phyloP scores from a whole-genome alignment of 352 stramenopile species.

The Globisporangium spiculum region DNA sequence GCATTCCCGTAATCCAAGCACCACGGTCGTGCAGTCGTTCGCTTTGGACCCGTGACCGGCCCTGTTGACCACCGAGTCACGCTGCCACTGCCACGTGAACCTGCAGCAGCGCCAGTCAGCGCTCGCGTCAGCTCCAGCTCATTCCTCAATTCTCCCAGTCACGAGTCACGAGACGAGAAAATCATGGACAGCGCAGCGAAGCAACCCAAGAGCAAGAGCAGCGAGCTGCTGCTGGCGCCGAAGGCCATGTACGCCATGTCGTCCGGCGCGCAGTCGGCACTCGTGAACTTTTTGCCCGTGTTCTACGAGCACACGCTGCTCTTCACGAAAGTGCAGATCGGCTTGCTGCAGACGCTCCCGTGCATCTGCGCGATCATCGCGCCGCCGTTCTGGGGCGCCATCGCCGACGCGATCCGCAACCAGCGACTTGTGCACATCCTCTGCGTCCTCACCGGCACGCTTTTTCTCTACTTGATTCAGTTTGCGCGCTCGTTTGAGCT shows the following conservation, averaged over 20 bases:
- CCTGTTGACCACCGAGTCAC: background rate
- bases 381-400: slow-evolving; percentile 68
- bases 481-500: slow-evolving; percentile 53
- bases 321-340: slow-evolving; percentile 78
- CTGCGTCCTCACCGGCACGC: slow-evolving; percentile 51
- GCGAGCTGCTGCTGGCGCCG: slow-evolving; percentile 48
- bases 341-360: slow-evolving; percentile 65
- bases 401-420: slow-evolving; percentile 64
- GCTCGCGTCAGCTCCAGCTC: background rate
- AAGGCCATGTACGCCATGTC: slow-evolving; percentile 81
- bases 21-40: slow-evolving; percentile 1
- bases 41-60: background rate
- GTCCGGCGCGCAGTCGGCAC: slow-evolving; percentile 57
- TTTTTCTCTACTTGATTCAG: slow-evolving; percentile 58
- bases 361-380: slow-evolving; percentile 62
- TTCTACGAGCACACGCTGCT: slow-evolving; percentile 65
- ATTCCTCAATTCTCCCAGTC: slow-evolving; percentile 8
- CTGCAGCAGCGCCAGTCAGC: background rate
- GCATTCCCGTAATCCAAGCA: slow-evolving; percentile 11
- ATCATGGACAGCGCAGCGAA: slow-evolving; percentile 25
- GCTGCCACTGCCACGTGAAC: background rate
- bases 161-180: background rate
- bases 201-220: background rate
- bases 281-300: slow-evolving; percentile 74
- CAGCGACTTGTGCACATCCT: slow-evolving; percentile 63